phyloP scores from a whole-genome alignment of 202 grass and related monocot species.

The Cymbopogon flexuosus region DNA sequence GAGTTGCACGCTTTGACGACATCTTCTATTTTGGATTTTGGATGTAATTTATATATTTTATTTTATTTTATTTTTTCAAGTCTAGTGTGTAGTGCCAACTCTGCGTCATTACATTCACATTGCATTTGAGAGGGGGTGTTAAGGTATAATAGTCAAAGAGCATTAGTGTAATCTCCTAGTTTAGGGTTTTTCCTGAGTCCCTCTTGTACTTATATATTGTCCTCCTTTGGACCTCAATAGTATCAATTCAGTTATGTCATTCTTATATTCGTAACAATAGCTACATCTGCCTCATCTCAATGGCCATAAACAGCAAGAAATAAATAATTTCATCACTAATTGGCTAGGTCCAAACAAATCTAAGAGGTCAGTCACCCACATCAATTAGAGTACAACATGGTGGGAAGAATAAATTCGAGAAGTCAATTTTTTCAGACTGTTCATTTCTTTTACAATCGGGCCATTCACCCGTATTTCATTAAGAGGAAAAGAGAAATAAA shows the following conservation, averaged over 20 bases:
- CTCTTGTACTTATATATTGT: too few relatives aligned
- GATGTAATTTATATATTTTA: neutral
- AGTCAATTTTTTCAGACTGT: slow-evolving; percentile 36
- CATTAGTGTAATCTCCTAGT: neutral
- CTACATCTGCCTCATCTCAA: too few relatives aligned
- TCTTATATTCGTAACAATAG: too few relatives aligned
- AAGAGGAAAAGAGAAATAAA: too few relatives aligned
- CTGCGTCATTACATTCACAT: neutral
- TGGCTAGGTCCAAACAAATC: slow-evolving; percentile 43
- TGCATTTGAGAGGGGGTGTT: neutral
- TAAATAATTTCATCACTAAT: slow-evolving; percentile 73
- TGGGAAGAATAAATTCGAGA: neutral
- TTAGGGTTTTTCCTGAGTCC: too few relatives aligned
- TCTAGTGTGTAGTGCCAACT: neutral
- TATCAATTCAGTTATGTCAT: too few relatives aligned
- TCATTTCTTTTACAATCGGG: neutral
- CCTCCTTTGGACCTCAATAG: too few relatives aligned
- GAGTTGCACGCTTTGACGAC: neutral
- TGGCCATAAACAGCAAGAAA: too few relatives aligned
- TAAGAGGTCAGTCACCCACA: slow-evolving; percentile 14
- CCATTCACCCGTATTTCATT: too few relatives aligned
- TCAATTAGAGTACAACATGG: neutral
- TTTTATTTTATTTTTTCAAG: neutral
- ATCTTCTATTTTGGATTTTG: neutral
- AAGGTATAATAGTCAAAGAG: neutral